Base-by-base conservation (phyloP, 1,284 basidiomycete species). In the Pisolithus thermaeus region DNA sequence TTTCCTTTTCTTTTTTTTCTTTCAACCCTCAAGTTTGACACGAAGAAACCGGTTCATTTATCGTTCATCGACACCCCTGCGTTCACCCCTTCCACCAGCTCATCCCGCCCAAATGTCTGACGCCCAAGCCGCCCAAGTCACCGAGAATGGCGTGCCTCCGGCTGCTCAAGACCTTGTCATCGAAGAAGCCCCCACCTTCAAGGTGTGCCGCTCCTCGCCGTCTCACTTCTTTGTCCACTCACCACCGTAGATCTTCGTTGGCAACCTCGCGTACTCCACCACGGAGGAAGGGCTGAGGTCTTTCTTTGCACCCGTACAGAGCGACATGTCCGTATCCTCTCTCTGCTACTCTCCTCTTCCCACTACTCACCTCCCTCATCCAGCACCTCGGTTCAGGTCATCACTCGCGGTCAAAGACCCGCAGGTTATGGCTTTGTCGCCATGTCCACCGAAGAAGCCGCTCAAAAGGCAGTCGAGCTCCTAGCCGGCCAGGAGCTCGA, bases 391-490 rank as follows among this genome's bases (percentile, higher is more conserved):
- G 86, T 81, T 59, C 84, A 89, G 71, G 82, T 92, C 69, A 91
- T 92, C 70, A 73, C 82, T 70, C 87, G 89, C 58, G 87, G 88
- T 61, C 74, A 75, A 51, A 84, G 88, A 67, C 87, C 90, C 56
- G 85, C 91, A 63, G 92, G 92, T 56, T 96, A 93, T 73, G 93
- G 92, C 59, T 96, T 96, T 68, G 91, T 94, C 68, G 83, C 88
- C 58, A 80, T 92, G 72, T 75, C 80, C 67, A 86, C 80, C 67
- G 77, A 77, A 69, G 89, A 89, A 69, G 87, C 90, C 65, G 91
- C 88, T 56, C 78, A 92, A 73, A 83, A 83, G 70, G 94, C 91
- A 55, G 87, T 93, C 67, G 87, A 92, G 58, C 73, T 79, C 65
- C 86, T 96, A 66, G 79, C 95, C 79, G 89, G 88, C 72, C 76